A percentile compares a stretch with the other conserved stretches of the same genome.
phyloP scores from a whole-genome alignment of 1,139 yeast genomes.

The Saccharomycopsis hybrid region DNA sequence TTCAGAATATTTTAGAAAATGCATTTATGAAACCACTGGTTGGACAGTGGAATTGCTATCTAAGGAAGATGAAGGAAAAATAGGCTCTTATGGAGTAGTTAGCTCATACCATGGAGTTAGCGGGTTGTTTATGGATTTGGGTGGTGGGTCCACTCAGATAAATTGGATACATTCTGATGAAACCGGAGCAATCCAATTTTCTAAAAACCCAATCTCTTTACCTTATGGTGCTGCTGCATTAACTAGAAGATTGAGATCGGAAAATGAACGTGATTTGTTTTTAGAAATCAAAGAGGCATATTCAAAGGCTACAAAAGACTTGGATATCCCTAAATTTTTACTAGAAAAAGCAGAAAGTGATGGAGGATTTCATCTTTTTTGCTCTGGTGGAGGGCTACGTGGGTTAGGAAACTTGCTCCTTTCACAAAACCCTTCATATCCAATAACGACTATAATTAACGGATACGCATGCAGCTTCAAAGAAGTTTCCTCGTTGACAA shows the following conservation, averaged over 20 bases:
- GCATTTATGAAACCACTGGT: conserved; percentile 47
- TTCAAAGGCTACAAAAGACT: conserved; percentile 40
- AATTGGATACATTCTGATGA: conserved; percentile 54
- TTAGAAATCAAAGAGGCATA: conserved; percentile 43
- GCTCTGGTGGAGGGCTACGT: conserved; percentile 64
- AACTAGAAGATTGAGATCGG: conserved; percentile 44
- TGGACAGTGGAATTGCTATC: conserved; percentile 54
- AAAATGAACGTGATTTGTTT: conserved; percentile 38
- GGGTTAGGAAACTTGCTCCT: conserved; percentile 55
- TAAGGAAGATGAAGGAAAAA: conserved; percentile 53
- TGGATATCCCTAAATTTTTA: conserved; percentile 38
- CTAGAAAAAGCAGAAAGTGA: conserved; percentile 40
- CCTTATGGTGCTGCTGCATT: conserved; percentile 67
- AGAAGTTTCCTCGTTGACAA: conserved; percentile 43
- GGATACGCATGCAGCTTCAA: conserved; percentile 52
- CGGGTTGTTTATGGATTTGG: conserved; percentile 61
- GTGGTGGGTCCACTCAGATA: conserved; percentile 58
- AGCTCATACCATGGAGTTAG: conserved; percentile 55
- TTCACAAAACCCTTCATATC: conserved; percentile 45
- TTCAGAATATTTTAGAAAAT: conserved; percentile 45
- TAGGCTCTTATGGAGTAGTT: conserved; percentile 63
- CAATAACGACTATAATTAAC: conserved; percentile 55
- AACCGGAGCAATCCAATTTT: conserved; percentile 43
- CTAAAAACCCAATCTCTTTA: conserved; percentile 50
- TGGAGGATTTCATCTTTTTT: conserved; percentile 54